phyloP scores from a whole-genome alignment of 257 asterid species.

The Fraxinus anomala region DNA sequence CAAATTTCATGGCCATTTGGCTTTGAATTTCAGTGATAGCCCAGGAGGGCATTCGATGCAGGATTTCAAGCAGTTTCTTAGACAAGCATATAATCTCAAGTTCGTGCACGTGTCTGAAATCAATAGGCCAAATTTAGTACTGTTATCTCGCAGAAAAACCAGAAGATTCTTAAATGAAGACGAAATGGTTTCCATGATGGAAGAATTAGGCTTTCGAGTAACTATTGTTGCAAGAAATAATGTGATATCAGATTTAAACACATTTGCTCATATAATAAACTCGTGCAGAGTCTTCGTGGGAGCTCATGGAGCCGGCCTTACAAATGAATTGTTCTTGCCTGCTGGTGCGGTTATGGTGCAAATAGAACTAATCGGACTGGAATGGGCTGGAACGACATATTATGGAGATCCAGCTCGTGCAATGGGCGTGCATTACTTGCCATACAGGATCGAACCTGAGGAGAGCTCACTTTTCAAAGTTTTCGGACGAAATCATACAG shows the following conservation, averaged over 20 bases:
- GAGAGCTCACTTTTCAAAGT: constrained; percentile 48
- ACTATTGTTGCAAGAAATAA: constrained; percentile 34
- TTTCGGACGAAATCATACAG: constrained; percentile 38
- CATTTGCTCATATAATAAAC: constrained; percentile 39
- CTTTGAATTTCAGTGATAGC: constrained; percentile 8
- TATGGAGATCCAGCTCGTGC: constrained; percentile 42
- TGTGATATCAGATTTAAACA: constrained; percentile 42
- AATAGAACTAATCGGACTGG: constrained; percentile 49
- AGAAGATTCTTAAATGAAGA: constrained; percentile 44
- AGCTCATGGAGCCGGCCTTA: constrained; percentile 63
- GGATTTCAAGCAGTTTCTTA: constrained; percentile 16
- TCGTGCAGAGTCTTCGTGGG: constrained; percentile 57
- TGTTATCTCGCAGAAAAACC: constrained; percentile 46
- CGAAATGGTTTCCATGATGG: constrained; percentile 34
- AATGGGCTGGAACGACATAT: constrained; percentile 55
- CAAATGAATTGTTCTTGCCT: constrained; percentile 53
- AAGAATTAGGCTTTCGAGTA: constrained; percentile 45
- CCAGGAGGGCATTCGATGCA: constrained; percentile 18
- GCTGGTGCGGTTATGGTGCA: constrained; percentile 48
- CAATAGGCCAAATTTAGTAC: constrained; percentile 41
- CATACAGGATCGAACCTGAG: constrained; percentile 49
- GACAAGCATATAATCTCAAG: constrained; percentile 9
- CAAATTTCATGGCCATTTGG: constrained; percentile 46
- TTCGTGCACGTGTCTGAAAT: constrained; percentile 14
- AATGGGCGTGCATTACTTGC: constrained; percentile 43